Evolutionary conservation across 139 green algal genomes (phyloP).

Genomic region (Eudorina sp.): DNA sequence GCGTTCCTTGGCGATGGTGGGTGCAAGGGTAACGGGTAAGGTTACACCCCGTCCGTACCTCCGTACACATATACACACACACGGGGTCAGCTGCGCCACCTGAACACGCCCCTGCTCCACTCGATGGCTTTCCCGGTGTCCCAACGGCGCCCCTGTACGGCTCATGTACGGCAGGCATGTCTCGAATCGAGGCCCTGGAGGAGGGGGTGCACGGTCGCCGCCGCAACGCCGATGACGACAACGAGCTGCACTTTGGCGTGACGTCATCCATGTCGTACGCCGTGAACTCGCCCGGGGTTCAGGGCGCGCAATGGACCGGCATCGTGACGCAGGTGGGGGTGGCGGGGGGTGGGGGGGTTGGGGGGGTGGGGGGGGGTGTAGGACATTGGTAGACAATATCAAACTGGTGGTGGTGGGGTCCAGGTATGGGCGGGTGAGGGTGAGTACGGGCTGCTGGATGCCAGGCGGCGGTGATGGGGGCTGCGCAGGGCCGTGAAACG

Average conservation of each 20-base stretch:
- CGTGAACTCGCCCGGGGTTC: conserved; percentile 70
- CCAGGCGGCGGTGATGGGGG: no score
- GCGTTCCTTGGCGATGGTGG: conserved; percentile 94
- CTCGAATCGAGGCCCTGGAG: conserved; percentile 79
- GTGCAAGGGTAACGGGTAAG: no score
- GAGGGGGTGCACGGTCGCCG: conserved; percentile 73
- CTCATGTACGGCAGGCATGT: conserved; percentile 85
- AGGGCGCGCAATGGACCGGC: conserved; percentile 96
- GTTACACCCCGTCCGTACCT: no score
- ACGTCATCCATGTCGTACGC: conserved; percentile 80
- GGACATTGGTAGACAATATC: no score
- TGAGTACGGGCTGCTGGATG: neutral
- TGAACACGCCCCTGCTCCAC: no score
- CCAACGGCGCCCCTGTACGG: no score
- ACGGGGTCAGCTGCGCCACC: no score
- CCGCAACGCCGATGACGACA: conserved; percentile 72
- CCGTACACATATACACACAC: no score
- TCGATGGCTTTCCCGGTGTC: no score
- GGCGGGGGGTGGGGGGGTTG: conserved; percentile 30
- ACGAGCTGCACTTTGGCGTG: conserved; percentile 91
- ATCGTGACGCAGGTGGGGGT: conserved; percentile 86
- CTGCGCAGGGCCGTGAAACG: no score
- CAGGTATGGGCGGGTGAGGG: neutral
- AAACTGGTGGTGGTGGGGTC: no score
- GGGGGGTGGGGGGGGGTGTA: neutral